Evolutionary conservation across 805 yeast genomes (phyloP).

Genomic region (Candida pseudoglaebosa): DNA sequence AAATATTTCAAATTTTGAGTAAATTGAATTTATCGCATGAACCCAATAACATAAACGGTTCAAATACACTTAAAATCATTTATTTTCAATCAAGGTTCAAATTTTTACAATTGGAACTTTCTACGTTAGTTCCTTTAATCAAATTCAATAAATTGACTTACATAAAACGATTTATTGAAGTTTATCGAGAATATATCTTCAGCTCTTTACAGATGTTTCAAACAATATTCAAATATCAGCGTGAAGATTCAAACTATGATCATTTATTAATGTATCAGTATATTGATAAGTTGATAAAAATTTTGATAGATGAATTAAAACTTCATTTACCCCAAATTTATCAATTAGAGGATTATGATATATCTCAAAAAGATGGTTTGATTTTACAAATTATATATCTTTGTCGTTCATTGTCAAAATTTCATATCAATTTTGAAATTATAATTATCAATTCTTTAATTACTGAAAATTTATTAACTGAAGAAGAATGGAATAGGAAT

Average conservation of each 20-base stretch:
- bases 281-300: slow-evolving; percentile 25
- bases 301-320: slow-evolving; percentile 21
- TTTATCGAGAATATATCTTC: slow-evolving; percentile 78
- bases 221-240: slow-evolving; percentile 47
- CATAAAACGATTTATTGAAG: slow-evolving; percentile 76
- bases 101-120: slow-evolving; percentile 60
- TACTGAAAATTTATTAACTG: slow-evolving; percentile 20
- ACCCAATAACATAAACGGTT: background rate
- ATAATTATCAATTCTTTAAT: slow-evolving; percentile 40
- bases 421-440: slow-evolving; percentile 66
- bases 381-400: slow-evolving; percentile 83
- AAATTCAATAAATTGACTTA: slow-evolving; percentile 54
- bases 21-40: slow-evolving; percentile 44
- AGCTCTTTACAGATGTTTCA: slow-evolving; percentile 65
- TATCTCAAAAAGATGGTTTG: slow-evolving; percentile 54
- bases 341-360: slow-evolving; percentile 3
- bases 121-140: slow-evolving; percentile 52
- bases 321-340: slow-evolving; percentile 19
- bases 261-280: slow-evolving; percentile 23
- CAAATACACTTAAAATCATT: slow-evolving; percentile 40
- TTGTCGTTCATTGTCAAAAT: slow-evolving; percentile 75
- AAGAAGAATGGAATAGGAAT: slow-evolving; percentile 33
- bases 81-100: slow-evolving; percentile 65
- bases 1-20: slow-evolving; percentile 71
- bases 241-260: slow-evolving; percentile 18